phyloP scores from a whole-genome alignment of 1,139 yeast species.

The Pichia sp. region DNA sequence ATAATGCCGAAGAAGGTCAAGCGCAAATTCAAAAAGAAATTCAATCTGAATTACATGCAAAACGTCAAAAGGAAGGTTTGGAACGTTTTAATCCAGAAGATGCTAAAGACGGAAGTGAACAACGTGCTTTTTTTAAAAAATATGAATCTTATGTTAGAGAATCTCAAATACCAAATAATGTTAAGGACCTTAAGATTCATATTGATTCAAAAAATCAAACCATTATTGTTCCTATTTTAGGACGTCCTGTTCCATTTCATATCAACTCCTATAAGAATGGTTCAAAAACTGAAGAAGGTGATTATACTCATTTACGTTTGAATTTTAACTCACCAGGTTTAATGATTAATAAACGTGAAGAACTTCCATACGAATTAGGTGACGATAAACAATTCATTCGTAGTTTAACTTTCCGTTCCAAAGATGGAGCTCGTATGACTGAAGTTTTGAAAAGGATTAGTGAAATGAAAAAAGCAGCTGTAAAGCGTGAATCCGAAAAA shows the following conservation, averaged over 20 bases:
- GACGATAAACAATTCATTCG: constrained; percentile 83
- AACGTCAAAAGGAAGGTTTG: constrained; percentile 79
- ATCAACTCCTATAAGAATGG: constrained; percentile 92
- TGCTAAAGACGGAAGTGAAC: constrained; percentile 59
- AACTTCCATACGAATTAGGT: constrained; percentile 85
- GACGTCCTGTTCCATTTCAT: constrained; percentile 97
- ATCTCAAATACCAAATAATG: constrained; percentile 78
- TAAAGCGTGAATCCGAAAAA: constrained; percentile 84
- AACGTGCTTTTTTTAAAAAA: constrained; percentile 74
- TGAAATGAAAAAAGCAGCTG: constrained; percentile 87
- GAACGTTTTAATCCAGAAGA: constrained; percentile 71
- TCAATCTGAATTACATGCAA: constrained; percentile 77
- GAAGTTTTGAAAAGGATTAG: constrained; percentile 87
- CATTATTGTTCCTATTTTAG: constrained; percentile 83
- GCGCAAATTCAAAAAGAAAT: constrained; percentile 79
- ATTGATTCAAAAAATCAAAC: constrained; percentile 88
- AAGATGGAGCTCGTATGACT: constrained; percentile 87
- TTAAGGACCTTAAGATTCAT: constrained; percentile 77
- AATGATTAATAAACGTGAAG: constrained; percentile 52
- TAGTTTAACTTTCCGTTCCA: constrained; percentile 81
- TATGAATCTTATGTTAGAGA: constrained; percentile 94
- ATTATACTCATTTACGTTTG: constrained; percentile 80
- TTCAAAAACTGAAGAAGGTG: constrained; percentile 94
- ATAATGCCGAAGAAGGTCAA: constrained; percentile 69
- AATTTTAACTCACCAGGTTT: constrained; percentile 90